Evolutionary conservation across 1,139 yeast species (phyloP).

Genomic region (Sugiyamaella castrensis): DNA sequence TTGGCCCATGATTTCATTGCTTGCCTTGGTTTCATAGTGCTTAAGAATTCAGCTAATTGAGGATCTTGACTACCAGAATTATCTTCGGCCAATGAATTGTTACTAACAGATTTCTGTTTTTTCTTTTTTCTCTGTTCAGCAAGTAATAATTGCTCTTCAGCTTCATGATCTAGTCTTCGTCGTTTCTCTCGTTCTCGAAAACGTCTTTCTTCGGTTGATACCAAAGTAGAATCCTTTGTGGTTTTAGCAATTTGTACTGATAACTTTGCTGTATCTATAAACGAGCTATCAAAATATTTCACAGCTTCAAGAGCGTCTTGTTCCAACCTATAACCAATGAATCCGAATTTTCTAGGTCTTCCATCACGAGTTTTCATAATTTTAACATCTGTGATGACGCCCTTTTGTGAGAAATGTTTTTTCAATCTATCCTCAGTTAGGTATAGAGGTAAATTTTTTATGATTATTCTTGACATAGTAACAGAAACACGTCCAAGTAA

Average conservation of each 20-base stretch:
- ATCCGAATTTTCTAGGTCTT: conserved; percentile 88
- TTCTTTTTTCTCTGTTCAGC: conserved; percentile 25
- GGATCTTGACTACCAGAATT: conserved; percentile 44
- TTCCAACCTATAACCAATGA: conserved; percentile 73
- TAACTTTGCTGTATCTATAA: conserved; percentile 76
- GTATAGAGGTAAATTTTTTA: conserved; percentile 86
- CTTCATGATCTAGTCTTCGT: conserved; percentile 38
- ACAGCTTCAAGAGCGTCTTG: conserved; percentile 80
- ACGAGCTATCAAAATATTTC: conserved; percentile 69
- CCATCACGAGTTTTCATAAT: conserved; percentile 78
- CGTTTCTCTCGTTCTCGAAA: conserved; percentile 50
- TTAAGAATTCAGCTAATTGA: conserved; percentile 73
- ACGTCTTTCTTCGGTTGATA: conserved; percentile 60
- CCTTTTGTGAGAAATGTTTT: conserved; percentile 61
- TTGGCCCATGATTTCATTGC: conserved; percentile 72
- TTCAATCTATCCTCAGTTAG: conserved; percentile 71
- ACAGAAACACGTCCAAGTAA: too few species aligned
- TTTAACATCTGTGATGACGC: conserved; percentile 79
- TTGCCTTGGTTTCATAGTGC: conserved; percentile 74
- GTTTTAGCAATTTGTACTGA: conserved; percentile 81
- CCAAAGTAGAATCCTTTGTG: conserved; percentile 74
- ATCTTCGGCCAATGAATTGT: background rate
- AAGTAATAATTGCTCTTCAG: conserved; percentile 25
- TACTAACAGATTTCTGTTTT: conserved; percentile 47
- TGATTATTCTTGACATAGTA: conserved; percentile 79